Base-by-base conservation (phyloP, 2,329 filamentous ascomycete species). In the Xylariaceae sp. region DNA sequence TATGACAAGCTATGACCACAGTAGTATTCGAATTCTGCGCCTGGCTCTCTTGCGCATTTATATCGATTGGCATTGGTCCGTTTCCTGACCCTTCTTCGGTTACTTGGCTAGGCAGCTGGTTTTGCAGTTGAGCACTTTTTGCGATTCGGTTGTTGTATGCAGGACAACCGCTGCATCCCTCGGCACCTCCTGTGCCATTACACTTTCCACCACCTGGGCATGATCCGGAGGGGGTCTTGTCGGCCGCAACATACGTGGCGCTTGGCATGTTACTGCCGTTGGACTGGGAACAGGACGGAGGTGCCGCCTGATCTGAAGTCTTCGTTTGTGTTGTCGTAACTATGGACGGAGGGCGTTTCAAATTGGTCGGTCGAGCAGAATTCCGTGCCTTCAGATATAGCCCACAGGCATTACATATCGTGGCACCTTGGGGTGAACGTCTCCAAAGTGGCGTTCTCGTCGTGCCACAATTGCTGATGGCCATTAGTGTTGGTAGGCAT, bases 321-420 rank as follows among this genome's bases (percentile, higher is more conserved):
- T 73, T 75, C 54, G 75, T 75, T 50, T 76, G 69, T 19, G 70
- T 60, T 42, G 72, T 72, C 33, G 75, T 66, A 18, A 81, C 70
- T 22, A 79, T 70, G 47, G 76, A 78, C 4, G 83, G 80, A 11
- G 88, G 84, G 55, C 91, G 87, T 73, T 96, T 97, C 52, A 97
- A 75, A 63, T 91, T 96, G 6, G 90, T 94, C 13, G 94, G 94
- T 46, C 94, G 84, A 62, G 90, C 85, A 56, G 93, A 88, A 68
- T 97, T 97, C 60, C 94, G 84, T 10, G 93, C 92, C 71, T 97
- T 97, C 57, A 90, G 78, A 70, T 99, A 99, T 14, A 99, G 79
- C 40, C 94, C 94, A 66, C 94, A 99, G 6, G 94, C 94, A 72
- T 99, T 99, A 74, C 94, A 99, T 54, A 99, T 97, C 28, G 91